phyloP scores from a whole-genome alignment of 768 basidiomycete species.

The Boletus subcaerulescens region DNA sequence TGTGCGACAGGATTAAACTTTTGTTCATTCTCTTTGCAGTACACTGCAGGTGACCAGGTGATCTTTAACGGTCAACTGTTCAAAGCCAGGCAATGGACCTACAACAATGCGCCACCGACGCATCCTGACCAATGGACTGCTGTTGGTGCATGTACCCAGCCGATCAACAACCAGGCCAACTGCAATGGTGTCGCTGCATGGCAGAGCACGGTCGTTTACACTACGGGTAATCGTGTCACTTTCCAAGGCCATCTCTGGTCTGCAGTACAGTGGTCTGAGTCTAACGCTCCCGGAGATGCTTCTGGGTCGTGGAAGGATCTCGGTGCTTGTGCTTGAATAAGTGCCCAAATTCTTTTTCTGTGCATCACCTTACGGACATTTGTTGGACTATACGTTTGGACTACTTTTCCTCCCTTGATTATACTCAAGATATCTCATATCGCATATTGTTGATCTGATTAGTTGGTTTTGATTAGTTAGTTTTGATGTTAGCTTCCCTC shows the following conservation, averaged over 20 bases:
- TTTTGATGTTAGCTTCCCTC: too few species aligned
- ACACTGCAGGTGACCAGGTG: conserved; percentile 17
- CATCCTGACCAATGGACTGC: conserved; percentile 19
- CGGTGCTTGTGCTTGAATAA: conserved; percentile 18
- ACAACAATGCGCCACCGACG: conserved; percentile 13
- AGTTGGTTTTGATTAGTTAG: too few species aligned
- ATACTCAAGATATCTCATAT: too few species aligned
- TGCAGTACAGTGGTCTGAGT: conserved; percentile 22
- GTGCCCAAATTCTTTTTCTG: neutral
- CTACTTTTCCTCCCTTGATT: too few species aligned
- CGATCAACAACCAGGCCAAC: conserved; percentile 22
- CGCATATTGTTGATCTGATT: too few species aligned
- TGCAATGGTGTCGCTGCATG: conserved; percentile 22
- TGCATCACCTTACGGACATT: too few species aligned
- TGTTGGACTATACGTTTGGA: too few species aligned
- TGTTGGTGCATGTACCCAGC: conserved; percentile 14
- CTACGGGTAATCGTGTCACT: conserved; percentile 13
- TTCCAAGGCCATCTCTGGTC: conserved; percentile 18
- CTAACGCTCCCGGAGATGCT: conserved; percentile 23
- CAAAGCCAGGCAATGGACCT: conserved; percentile 28
- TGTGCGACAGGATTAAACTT: neutral
- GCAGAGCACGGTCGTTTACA: conserved; percentile 16
- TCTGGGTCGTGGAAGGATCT: conserved; percentile 27
- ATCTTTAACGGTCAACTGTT: conserved; percentile 22
- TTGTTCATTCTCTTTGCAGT: conserved; percentile 13